These are phyloP conservation scores for Sungouiozyma ichnusensis DNA, from an alignment of 805 yeast genomes.

Conservation along the genomic window DNA sequence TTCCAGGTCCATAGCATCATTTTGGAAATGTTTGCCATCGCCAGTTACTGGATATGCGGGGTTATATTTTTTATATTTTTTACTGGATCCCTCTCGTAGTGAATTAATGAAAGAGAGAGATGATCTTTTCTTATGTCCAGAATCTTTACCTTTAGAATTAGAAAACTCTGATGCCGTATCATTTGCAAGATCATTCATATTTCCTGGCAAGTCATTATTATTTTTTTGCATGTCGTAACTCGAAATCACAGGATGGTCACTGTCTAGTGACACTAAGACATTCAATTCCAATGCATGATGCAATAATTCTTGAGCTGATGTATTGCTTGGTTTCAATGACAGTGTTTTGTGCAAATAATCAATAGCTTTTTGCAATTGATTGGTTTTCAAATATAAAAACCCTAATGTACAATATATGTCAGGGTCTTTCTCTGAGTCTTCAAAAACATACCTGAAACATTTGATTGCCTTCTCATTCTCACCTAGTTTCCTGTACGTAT, in stretches of 20 bases:
- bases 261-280: conserved; percentile 20
- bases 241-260: conserved; percentile 18
- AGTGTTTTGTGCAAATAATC: conserved; percentile 72
- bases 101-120: conserved; percentile 2
- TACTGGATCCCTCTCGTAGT: conserved; percentile 1
- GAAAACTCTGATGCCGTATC: neutral
- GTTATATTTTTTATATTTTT: conserved; percentile 2
- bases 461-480: conserved; percentile 55
- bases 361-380: conserved; percentile 55
- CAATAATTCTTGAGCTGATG: conserved; percentile 72
- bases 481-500: conserved; percentile 65
- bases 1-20: conserved; percentile 10
- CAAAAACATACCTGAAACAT: conserved; percentile 68
- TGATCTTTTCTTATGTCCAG: conserved; percentile 3
- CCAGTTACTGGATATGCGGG: neutral
- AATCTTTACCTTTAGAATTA: neutral
- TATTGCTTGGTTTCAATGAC: conserved; percentile 68
- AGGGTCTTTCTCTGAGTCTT: conserved; percentile 57
- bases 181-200: neutral
- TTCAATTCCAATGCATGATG: conserved; percentile 67
- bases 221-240: neutral
- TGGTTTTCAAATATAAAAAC: conserved; percentile 61
- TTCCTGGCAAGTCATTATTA: neutral
- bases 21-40: neutral
- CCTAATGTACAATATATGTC: conserved; percentile 80